phyloP scores from a whole-genome alignment of 2,329 filamentous ascomycete genomes.

The Ceratocystis smalleyi region DNA sequence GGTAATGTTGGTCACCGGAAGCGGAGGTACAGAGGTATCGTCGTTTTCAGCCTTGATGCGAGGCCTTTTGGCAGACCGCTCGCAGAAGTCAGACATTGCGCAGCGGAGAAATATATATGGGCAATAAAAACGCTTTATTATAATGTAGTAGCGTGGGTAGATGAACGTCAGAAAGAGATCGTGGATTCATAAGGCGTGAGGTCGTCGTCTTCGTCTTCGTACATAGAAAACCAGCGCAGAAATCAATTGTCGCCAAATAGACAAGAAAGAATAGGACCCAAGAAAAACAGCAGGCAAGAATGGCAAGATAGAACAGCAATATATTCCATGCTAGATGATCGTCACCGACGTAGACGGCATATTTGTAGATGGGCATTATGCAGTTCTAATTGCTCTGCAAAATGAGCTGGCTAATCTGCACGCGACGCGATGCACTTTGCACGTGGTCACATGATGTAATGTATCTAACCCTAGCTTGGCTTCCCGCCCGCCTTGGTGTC shows the following conservation, averaged over 20 bases:
- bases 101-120: not conserved
- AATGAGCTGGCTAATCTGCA: not conserved
- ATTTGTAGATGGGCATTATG: not conserved
- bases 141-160: not conserved
- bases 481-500: not conserved
- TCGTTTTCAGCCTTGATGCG: conserved; percentile 1
- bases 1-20: not conserved
- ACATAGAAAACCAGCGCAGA: not conserved
- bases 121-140: not conserved
- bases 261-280: not conserved
- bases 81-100: conserved; percentile 1
- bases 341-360: not conserved
- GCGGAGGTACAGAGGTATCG: not conserved
- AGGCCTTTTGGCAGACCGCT: conserved; percentile 12
- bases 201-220: not conserved
- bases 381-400: not conserved
- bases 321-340: not conserved
- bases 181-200: conserved; percentile 6
- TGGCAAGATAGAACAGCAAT: not conserved
- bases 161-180: not conserved
- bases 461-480: not conserved
- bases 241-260: not conserved
- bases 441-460: conserved; percentile 12
- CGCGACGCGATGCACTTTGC: conserved; percentile 15
- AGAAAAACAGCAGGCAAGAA: not conserved